Percentiles rank a stretch among this genome's conserved stretches.
Evolutionary conservation across 2,329 filamentous ascomycete species (phyloP).

Genomic region (Tolypocladium paradoxum): DNA sequence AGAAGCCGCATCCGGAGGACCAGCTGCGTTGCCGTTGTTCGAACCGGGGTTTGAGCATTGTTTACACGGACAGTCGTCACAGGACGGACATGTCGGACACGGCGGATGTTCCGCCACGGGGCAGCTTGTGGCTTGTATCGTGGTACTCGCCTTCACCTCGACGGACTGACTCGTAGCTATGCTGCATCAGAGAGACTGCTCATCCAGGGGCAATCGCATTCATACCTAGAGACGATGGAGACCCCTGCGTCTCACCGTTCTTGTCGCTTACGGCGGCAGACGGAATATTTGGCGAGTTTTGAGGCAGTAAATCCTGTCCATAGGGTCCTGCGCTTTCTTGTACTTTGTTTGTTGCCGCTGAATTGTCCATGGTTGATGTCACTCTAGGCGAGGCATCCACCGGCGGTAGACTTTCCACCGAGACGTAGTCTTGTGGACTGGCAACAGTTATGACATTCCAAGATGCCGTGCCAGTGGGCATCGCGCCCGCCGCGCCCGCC

Average conservation of each 20-base stretch:
- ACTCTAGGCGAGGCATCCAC: background rate
- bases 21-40: background rate
- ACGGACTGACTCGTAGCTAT: background rate
- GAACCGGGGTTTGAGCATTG: background rate
- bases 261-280: too few relatives aligned
- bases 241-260: background rate
- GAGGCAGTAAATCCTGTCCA: background rate
- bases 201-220: background rate
- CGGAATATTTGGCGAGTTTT: background rate
- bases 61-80: constrained; percentile 3
- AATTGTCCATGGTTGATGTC: background rate
- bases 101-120: background rate
- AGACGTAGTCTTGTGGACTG: background rate
- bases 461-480: background rate
- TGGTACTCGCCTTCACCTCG: background rate
- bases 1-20: background rate
- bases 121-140: background rate
- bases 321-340: background rate
- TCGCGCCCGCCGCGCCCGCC: too few relatives aligned
- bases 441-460: constrained; percentile 1
- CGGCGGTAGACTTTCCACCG: background rate
- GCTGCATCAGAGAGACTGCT: background rate
- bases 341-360: background rate
- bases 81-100: constrained; percentile 10
- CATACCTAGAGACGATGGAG: background rate